Evolutionary conservation across 1,139 yeast species (phyloP).

Genomic region (Lodderomyces metapsilosis): DNA sequence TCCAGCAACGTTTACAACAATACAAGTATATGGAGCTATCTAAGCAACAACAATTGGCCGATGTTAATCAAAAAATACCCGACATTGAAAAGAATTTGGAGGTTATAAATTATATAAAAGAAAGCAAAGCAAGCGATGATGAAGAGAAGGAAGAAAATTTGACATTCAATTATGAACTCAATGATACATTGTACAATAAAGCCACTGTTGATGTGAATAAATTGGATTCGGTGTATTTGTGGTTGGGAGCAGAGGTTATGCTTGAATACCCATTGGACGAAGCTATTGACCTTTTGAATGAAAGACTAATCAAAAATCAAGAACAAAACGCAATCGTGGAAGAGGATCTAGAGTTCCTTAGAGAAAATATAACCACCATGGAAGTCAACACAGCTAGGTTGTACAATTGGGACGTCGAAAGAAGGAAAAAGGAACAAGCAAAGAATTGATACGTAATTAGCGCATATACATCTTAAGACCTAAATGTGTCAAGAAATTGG

Average conservation of each 20-base stretch:
- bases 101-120: slow-evolving; percentile 61
- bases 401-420: slow-evolving; percentile 93
- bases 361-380: slow-evolving; percentile 95
- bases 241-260: slow-evolving; percentile 99
- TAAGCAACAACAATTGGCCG: slow-evolving; percentile 65
- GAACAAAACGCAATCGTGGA: slow-evolving; percentile 59
- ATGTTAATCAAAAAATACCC: slow-evolving; percentile 75
- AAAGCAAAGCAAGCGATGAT: slow-evolving; percentile 34
- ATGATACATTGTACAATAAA: slow-evolving; percentile 85
- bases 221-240: slow-evolving; percentile 62
- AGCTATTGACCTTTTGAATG: slow-evolving; percentile 68
- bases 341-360: slow-evolving; percentile 84
- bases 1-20: slow-evolving; percentile 78
- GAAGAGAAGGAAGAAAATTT: slow-evolving; percentile 38
- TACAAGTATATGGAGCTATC: slow-evolving; percentile 87
- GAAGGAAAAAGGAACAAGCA: slow-evolving; percentile 49
- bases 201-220: slow-evolving; percentile 62
- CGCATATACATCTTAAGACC: slow-evolving; percentile 24
- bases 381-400: slow-evolving; percentile 96
- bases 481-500: slow-evolving; percentile 58
- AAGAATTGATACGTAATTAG: slow-evolving; percentile 2
- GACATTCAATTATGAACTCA: slow-evolving; percentile 80
- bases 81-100: slow-evolving; percentile 83
- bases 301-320: slow-evolving; percentile 63
- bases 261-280: slow-evolving; percentile 89